Evolutionary conservation across 2,329 filamentous ascomycete species (phyloP), one percentile per base, ranked within the genome.

Genomic region (Fusarium domesticum): DNA sequence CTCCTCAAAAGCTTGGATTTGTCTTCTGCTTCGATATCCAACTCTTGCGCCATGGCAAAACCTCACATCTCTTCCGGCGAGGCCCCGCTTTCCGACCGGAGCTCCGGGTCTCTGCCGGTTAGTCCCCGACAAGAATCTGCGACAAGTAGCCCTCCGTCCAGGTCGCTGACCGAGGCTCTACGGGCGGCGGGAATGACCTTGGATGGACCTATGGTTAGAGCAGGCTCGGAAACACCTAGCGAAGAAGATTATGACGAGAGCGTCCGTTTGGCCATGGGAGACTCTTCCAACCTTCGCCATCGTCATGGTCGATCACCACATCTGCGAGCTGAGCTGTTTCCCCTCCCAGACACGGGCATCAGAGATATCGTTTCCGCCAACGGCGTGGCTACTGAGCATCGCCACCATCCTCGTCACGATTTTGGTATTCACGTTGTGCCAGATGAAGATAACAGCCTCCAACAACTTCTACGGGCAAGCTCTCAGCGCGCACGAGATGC

Each of bases 221-320:
- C 65, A 47, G 51, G 58, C 23, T 71, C 69, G 2, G 71, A 72
- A 12, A 71, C 66, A 12, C 61, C 70, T 2, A 74, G 70, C 30
- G 72, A 72, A 42, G 72, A 74, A 49, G 72, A 74, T 42, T 73
- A 73, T 36, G 70, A 74, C 23, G 66, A 70, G 14, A 65, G 64
- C 30, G 36, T 65, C 6, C 58, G 64, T 6, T 59, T 64, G 15
- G 53, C 54, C 2, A 54, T 59, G 16, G 50, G 44, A 39, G 51
- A 54, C 15, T 20, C 52, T n/a, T 46, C 39, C 10, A 45, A 42
- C 20, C 39, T 58, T 11, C 53, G 56, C 17, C 48, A 53, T 18
- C 56, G 57, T 25, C 51, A 36, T 14, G 39, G 37, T 14, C 44
- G 38, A 18, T 45, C 19, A 18, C 25, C 37, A n/a, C 41, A 36